phyloP scores from a whole-genome alignment of 2,329 filamentous ascomycete species.

The Exophiala spinifera region DNA sequence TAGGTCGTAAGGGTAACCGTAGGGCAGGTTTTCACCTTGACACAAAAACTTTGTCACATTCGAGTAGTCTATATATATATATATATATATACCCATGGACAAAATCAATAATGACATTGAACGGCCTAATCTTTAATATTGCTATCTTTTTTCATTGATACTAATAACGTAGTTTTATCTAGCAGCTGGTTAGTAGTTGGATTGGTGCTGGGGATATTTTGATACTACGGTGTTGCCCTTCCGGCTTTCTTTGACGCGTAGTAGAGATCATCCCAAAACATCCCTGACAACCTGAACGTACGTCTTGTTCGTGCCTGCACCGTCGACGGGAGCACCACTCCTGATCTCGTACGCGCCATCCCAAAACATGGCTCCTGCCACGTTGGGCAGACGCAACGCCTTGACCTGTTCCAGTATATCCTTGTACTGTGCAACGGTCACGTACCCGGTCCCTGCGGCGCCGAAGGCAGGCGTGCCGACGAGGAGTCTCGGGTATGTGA shows the following conservation, averaged over 20 bases:
- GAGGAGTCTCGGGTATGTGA: slow-evolving; percentile 17
- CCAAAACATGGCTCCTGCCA: slow-evolving; percentile 26
- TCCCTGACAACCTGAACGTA: slow-evolving; percentile 19
- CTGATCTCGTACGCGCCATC: slow-evolving; percentile 21
- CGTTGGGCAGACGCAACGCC: slow-evolving; percentile 17
- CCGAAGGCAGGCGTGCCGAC: slow-evolving; percentile 25
- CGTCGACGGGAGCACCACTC: slow-evolving; percentile 4
- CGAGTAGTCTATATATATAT: no score
- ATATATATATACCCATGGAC: no score
- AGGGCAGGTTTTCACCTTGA: no score
- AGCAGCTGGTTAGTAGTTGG: no score
- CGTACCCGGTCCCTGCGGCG: slow-evolving; percentile 12
- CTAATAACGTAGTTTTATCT: no score
- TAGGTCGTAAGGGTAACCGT: not conserved
- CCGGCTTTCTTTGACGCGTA: no score
- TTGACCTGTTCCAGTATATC: slow-evolving; percentile 16
- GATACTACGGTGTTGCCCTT: no score
- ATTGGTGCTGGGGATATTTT: no score
- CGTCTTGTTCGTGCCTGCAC: slow-evolving; percentile 7
- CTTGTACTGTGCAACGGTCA: slow-evolving; percentile 11
- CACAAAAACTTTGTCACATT: no score
- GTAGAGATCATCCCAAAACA: slow-evolving; percentile 6
- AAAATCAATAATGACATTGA: not conserved
- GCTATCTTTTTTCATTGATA: no score
- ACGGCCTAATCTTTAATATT: not conserved